A percentile compares a stretch with the other conserved stretches of the same genome.
Conservation (phyloP, 345 rosid genomes). For the Euphorbia pulcherrima region DNA sequence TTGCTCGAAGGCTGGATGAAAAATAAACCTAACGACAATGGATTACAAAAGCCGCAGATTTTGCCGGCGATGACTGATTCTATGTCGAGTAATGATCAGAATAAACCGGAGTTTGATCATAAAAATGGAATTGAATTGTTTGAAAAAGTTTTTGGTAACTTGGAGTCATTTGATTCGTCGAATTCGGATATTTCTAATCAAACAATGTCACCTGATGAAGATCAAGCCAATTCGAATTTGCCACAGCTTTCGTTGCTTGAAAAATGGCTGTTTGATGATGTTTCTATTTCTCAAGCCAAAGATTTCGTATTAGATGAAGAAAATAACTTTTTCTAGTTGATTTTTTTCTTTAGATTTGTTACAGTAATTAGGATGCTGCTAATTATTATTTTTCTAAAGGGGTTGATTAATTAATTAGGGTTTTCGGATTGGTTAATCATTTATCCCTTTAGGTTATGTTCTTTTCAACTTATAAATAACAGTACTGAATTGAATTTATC, state of each 20-base stretch:
- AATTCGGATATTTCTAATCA: constrained; percentile 44
- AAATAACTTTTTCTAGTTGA: constrained; percentile 13
- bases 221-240: constrained; percentile 27
- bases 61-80: constrained; percentile 17
- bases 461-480: no score
- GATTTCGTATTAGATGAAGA: constrained; percentile 39
- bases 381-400: constrained; percentile 32
- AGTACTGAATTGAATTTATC: no score
- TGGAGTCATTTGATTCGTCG: constrained; percentile 46
- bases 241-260: constrained; percentile 56
- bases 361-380: constrained; percentile 11
- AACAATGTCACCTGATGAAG: constrained; percentile 34
- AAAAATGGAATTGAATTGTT: constrained; percentile 26
- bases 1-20: constrained; percentile 66
- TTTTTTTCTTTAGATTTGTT: not conserved
- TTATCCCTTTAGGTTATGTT: constrained; percentile 12
- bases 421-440: constrained; percentile 2
- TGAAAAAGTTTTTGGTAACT: constrained; percentile 39
- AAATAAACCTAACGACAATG: constrained; percentile 27
- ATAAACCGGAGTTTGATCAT: constrained; percentile 17
- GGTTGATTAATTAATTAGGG: constrained; percentile 12
- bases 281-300: constrained; percentile 31
- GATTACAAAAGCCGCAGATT: constrained; percentile 10
- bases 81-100: constrained; percentile 28
- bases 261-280: constrained; percentile 68